Base-by-base conservation (phyloP, 768 basidiomycete genomes). In the Tulasnella sp. region DNA sequence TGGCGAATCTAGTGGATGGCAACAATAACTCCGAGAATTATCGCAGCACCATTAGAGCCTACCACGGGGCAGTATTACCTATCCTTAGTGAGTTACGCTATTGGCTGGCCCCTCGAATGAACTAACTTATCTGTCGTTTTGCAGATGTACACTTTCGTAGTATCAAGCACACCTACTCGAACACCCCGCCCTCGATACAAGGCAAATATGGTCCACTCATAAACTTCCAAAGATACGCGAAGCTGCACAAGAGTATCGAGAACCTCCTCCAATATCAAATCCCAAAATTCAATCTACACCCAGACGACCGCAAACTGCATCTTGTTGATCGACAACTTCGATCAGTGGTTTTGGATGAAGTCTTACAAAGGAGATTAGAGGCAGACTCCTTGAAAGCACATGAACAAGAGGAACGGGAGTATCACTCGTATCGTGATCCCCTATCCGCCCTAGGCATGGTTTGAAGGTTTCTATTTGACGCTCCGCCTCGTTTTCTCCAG, bases 141-240 rank as follows among this genome's bases (percentile, higher is more conserved):
- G 3, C 42, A 56, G 55, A 56, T 13, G 55, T 44, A 8, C 55
- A 56, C 27, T 30, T 56, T 24, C 42, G 44, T 7, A 48, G 27
- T 27, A 56, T 56, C 34, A 56, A 48, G 7, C 29, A 48, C 55
- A 29, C 15, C 26, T 44, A 56, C 30, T 44, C 43, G 0, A 56
- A 43, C 11, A n/a, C 29, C 38, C 19, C n/a, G 15, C 29, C 23
- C n/a, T 3, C 43, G 17, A 27, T 56, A 9, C 38, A 44, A 44
- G 44, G 55, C 7, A 15, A 38, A 13, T n/a, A n/a, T 29, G 42
- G 43, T n/a, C 43, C 42, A 9, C 55, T 56, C 15, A 29, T 56
- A 21, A 44, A 56, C 45, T 56, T 56, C 55, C 34, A 56, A 30
- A 38, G 55, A 29, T 56, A 47, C n/a, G 43, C 13, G 13, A 56